Base-by-base conservation (phyloP, 306 rosid genomes). In the Ziziphus jujuba region DNA sequence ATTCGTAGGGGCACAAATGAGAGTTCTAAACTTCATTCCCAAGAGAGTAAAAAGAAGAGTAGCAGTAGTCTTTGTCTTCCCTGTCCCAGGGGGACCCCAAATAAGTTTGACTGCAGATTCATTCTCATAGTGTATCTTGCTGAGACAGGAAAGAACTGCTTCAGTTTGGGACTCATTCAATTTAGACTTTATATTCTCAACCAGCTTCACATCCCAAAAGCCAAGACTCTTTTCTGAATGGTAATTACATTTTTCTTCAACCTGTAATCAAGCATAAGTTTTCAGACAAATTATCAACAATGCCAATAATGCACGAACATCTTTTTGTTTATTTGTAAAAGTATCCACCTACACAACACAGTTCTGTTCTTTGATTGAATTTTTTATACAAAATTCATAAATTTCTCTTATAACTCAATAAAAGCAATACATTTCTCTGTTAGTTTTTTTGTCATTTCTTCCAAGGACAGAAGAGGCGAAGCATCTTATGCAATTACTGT, bases 1-100 rank as follows among this genome's bases (percentile, higher is more conserved):
- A 71, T 91, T 88, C 21, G 96, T 91, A 11, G 97, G 96, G 24
- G 97, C 91, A 72, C 95, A 89, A 14, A 73, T 69, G 70, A 91
- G 90, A 17, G 84, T 78, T 66, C 84, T 88, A n/a, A 28, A 35
- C n/a, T 80, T 78, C 82, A 75, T 80, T 69, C 49, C 64, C 55
- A 81, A 51, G 17, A 86, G 77, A 23, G 79, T 47, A 8, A 73
- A 66, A 51, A 91, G 87, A 36, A 88, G 61, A 7, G 84, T 78
- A 56, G 79, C 77, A 4, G 65, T 62, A 50, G 91, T 82, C 75
- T 82, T 88, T 3, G 97, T 91, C 72, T 91, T 91, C 2, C 97
- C 97, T 0, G 97, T 91, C 67, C 97, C 92, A 4, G 97, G 96
- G 3, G 97, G 97, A 25, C 97, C 97, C 91, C 96, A 84, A 45